Evolutionary conservation across 176 grass and related monocot genomes (phyloP), one percentile per base, ranked within the genome.

Genomic region (Musa itinerans): DNA sequence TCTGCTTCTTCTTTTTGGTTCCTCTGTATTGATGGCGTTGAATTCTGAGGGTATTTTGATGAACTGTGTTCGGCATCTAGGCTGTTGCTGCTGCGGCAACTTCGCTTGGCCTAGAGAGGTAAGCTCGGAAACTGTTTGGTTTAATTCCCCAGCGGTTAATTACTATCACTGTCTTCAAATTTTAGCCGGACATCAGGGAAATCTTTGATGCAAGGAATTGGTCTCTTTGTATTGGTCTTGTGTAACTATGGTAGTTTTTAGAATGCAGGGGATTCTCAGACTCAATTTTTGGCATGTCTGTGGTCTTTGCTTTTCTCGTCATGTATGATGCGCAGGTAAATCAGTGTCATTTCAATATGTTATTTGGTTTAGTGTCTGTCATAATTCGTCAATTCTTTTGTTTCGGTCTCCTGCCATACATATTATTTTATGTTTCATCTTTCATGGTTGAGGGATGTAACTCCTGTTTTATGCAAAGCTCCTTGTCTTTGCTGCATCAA

Each of bases 241-340:
- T 52, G 76, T 81, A 85, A 86, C 79, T 26, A 19, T 63, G 19
- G 63, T 54, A 68, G 48, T 75, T 69, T 83, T 85, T 91, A 87
- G 71, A 81, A 66, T 81, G 68, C 88, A 98, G 90, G 90, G 90
- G 94, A 21, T 86, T 98, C 77, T 87, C 86, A 49, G 94, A 98
- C 64, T 90, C 88, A 9, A 80, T 98, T 70, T 98, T 98, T 14
- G 94, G 94, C 75, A 93, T 98, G 94, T 89, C 88, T 2, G 75
- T 91, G 57, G 86, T 98, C 16, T 87, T 98, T 86, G 88, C 94
- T 29, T 86, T 84, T 14, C 79, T 98, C 63, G 84, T 98, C 15
- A 98, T 98, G 90, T 98, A 93, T 63, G 94, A 98, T 76, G 84
- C 94, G 27, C 90, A 98, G 90, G 94, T 98, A 89, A 68, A 20